Base-by-base conservation (phyloP, 441 rosid genomes). In the Omphalea diandra region DNA sequence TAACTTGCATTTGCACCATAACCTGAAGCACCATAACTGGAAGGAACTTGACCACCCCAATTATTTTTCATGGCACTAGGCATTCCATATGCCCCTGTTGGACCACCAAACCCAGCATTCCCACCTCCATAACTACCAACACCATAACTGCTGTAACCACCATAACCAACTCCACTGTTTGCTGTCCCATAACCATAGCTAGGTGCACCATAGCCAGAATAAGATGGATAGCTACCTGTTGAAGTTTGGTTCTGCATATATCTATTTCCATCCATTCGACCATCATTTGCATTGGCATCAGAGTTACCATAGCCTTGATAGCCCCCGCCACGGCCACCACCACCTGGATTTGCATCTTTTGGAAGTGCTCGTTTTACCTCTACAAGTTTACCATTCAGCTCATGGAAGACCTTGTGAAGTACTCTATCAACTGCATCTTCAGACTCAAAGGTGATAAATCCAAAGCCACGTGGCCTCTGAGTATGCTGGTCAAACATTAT, bases 341-440 rank as follows among this genome's bases (percentile, higher is more conserved):
- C 86, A 68, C 93, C 88, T 5, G 92, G 95, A 75, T 85, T 89
- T 46, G 96, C 88, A 71, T 93, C 98, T 83, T 90, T 93, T 2
- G 98, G 98, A 67, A 89, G 92, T 60, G 98, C 98, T 40, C 88
- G 77, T 81, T 93, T 93, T n/a, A 93, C 98, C 81, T 93, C 97
- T 70, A 93, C 97, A 80, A 83, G 90, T 74, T 90, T 93, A 55
- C 96, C 96, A 74, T 81, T 81, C 83, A 93, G 75, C 81, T 93
- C 98, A 75, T 93, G 98, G 76, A 86, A 93, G 15, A 76, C 81
- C 75, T 88, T 93, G 68, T 89, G 91, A 76, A 93, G 82, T 76
- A 89, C 98, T 64, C 81, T 82, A 50, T 93, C 98, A 68, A 93
- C 96, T 3, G 96, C 88, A 67, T 91, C 98, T 76, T 93, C 98